Conservation (phyloP, 371 early-diverging fungal species). For the Mortierella sp. region DNA sequence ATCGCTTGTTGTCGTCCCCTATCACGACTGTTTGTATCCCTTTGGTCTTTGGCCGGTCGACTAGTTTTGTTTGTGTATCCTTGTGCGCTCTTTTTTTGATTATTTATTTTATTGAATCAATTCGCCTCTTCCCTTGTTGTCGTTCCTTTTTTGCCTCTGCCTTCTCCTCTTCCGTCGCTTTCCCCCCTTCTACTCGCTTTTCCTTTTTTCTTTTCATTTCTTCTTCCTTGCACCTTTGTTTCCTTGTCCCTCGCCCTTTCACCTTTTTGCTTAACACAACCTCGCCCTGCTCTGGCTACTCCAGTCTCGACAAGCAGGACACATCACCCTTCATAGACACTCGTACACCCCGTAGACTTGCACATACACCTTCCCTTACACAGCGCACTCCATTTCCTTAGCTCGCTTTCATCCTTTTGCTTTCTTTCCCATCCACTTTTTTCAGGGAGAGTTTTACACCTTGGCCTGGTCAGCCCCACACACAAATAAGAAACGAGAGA, state of each 20-base stretch:
- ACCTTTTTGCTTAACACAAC: not conserved
- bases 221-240: not conserved
- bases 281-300: too few relatives aligned
- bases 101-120: not conserved
- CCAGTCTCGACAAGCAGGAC: too few relatives aligned
- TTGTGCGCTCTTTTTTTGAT: not conserved
- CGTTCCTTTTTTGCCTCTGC: not conserved
- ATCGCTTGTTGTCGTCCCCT: too few relatives aligned
- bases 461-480: conserved; percentile 8
- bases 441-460: not conserved
- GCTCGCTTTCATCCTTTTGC: not conserved
- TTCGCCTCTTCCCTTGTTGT: not conserved
- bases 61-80: too few relatives aligned
- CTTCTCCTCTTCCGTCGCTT: not conserved
- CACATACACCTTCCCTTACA: too few relatives aligned
- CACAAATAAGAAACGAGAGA: not conserved
- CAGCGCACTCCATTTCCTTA: not conserved
- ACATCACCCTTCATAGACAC: too few relatives aligned
- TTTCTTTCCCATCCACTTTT: not conserved
- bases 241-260: not conserved
- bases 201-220: not conserved
- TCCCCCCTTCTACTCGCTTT: not conserved
- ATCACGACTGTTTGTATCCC: too few relatives aligned
- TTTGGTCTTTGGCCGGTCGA: too few relatives aligned
- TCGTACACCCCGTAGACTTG: too few relatives aligned